Base-by-base conservation (phyloP, 2,329 filamentous ascomycete species). In the Fusarium ramigenum region DNA sequence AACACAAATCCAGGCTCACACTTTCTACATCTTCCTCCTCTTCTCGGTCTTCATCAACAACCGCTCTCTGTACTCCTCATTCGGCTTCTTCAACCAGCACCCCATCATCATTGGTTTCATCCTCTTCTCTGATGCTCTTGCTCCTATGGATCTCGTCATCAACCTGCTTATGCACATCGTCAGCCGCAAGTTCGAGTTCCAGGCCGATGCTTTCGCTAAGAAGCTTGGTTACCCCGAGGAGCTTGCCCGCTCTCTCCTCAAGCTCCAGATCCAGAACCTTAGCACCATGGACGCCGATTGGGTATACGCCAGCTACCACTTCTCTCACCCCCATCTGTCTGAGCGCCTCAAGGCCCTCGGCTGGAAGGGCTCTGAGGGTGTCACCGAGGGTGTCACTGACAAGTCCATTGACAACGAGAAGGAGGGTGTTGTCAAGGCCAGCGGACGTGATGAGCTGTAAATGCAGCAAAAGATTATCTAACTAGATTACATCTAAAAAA, bases 31-130 rank as follows among this genome's bases (percentile, higher is more conserved):
- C 77, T 99, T 99, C 80, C 90, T 94, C 30, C 90, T 99, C 40
- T 99, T 99, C 88, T 97, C 95, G 37, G 93, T 96, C 79, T 99
- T 99, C 84, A 93, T 99, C 85, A 94, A 97, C 88, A 99, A 99
- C 87, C 87, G 88, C 77, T 97, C 94, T 18, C 87, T 99, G 28
- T 99, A 97, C 84, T 86, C 92, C 68, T 92, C 94, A 65, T 99
- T 99, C 80, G 97, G 96, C 46, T 99, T 99, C 85, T 83, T 90
- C 80, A 89, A 87, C 47, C 88, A 96, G 79, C 91, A 92, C 79
- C 96, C 96, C 63, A 97, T 97, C 82, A 95, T 99, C 81, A 94
- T 99, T 79, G 96, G 96, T 18, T 98, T 99, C 86, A 92, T 98
- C 78, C 90, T 99, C 60, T 99, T 99, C 88, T 98, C 95, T 36